phyloP scores from a whole-genome alignment of 1,284 basidiomycete genomes.

The Sphagnurus paluster region DNA sequence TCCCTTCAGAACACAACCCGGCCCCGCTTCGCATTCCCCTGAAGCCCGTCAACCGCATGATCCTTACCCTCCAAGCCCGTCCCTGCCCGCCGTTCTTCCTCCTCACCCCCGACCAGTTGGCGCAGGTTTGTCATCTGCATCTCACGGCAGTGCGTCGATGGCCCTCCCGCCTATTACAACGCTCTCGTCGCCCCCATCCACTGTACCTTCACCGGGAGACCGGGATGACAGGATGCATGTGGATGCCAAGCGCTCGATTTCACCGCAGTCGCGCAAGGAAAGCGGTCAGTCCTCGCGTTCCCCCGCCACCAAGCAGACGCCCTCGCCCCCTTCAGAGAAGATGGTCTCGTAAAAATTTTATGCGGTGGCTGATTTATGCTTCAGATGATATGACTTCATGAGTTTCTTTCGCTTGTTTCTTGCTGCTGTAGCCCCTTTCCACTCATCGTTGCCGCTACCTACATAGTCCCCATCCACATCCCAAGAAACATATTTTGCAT shows the following conservation, averaged over 20 bases:
- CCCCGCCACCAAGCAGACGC: constrained; percentile 40
- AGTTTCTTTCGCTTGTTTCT: neutral
- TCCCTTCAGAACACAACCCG: constrained; percentile 66
- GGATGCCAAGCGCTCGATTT: constrained; percentile 41
- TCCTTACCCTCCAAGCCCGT: constrained; percentile 52
- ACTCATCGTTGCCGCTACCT: neutral
- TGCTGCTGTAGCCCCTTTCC: neutral
- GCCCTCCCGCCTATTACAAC: constrained; percentile 65
- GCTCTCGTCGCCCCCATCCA: constrained; percentile 59
- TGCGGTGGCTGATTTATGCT: neutral
- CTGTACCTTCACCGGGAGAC: constrained; percentile 50
- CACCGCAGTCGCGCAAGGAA: constrained; percentile 51
- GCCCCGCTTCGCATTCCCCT: constrained; percentile 56
- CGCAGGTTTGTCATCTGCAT: constrained; percentile 36
- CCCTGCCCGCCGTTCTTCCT: constrained; percentile 58
- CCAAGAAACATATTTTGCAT: constrained; percentile 1
- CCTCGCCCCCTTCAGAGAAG: constrained; percentile 36
- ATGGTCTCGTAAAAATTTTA: constrained; percentile 8
- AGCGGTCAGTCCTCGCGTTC: constrained; percentile 37
- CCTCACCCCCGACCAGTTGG: constrained; percentile 74
- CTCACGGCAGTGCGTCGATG: constrained; percentile 34
- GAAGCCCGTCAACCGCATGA: constrained; percentile 51
- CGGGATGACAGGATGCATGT: constrained; percentile 55
- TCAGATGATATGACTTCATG: constrained; percentile 2
- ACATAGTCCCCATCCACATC: neutral